Conservation (phyloP, 2,329 filamentous ascomycete species). For the Didymella arachidicola region DNA sequence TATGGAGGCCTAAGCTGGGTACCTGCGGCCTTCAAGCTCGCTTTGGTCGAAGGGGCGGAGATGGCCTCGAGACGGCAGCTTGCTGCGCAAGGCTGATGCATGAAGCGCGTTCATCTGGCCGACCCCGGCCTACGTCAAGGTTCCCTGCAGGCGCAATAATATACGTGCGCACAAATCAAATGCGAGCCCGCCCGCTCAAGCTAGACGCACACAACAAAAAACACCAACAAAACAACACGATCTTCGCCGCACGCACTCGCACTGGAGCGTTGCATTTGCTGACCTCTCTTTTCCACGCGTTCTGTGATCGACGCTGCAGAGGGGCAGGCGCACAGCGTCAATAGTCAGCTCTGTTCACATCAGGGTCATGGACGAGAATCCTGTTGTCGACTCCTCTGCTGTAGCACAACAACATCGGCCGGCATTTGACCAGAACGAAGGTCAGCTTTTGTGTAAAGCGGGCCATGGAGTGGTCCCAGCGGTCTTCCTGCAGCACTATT, state of each 20-base stretch:
- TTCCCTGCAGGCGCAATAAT: conserved; percentile 20
- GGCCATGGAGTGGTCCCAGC: conserved; percentile 22
- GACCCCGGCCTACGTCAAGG: conserved; percentile 24
- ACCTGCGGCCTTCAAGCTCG: conserved; percentile 10
- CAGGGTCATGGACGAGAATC: conserved; percentile 16
- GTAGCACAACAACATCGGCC: conserved; percentile 32
- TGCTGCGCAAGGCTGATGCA: conserved; percentile 20
- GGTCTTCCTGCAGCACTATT: conserved; percentile 40
- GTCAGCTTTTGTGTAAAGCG: conserved; percentile 24
- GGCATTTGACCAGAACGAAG: conserved; percentile 34
- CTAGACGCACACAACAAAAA: conserved; percentile 26
- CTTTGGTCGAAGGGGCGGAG: conserved; percentile 12
- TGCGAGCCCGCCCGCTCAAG: conserved; percentile 28
- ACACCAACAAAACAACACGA: conserved; percentile 23
- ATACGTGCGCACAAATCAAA: conserved; percentile 28
- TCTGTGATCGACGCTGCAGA: conserved; percentile 16
- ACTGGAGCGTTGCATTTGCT: conserved; percentile 13
- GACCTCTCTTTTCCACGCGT: conserved; percentile 5
- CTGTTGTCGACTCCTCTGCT: conserved; percentile 26
- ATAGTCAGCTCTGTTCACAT: conserved; percentile 15
- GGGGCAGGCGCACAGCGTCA: conserved; percentile 14
- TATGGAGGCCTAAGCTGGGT: conserved; percentile 13
- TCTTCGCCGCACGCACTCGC: conserved; percentile 13
- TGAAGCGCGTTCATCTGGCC: conserved; percentile 26
- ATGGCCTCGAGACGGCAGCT: conserved; percentile 20